Percentiles rank a stretch among this genome's conserved stretches.
phyloP scores from a whole-genome alignment of 1,284 basidiomycete species.

The Boletellus sp. region DNA sequence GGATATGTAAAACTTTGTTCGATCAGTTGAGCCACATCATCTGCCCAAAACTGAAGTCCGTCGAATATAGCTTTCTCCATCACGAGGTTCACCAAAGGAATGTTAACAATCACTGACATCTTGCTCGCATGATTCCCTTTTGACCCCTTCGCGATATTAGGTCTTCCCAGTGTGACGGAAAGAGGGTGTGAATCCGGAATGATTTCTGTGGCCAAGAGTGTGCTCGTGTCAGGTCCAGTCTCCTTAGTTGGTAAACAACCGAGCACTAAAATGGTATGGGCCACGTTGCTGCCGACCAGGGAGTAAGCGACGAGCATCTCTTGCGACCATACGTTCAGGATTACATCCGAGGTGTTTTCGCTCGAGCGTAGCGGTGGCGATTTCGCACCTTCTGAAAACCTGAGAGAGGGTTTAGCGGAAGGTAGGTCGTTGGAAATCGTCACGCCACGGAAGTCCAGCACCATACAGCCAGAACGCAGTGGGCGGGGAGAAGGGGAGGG shows the following conservation, averaged over 20 bases:
- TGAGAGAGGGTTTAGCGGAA: conserved; percentile 29
- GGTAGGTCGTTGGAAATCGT: conserved; percentile 36
- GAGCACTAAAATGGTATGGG: conserved; percentile 25
- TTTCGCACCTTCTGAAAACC: conserved; percentile 38
- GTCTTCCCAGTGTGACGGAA: conserved; percentile 20
- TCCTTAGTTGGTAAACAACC: conserved; percentile 21
- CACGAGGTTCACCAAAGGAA: conserved; percentile 65
- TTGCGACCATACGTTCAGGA: conserved; percentile 32
- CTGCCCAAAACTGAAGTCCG: conserved; percentile 80
- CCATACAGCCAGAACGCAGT: conserved; percentile 61
- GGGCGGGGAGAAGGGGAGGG: conserved; percentile 41
- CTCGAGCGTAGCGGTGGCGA: neutral
- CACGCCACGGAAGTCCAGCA: conserved; percentile 64
- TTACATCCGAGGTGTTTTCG: conserved; percentile 7
- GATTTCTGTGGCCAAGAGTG: conserved; percentile 27
- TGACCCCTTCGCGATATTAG: conserved; percentile 5
- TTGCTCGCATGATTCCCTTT: conserved; percentile 15
- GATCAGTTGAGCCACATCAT: conserved; percentile 73
- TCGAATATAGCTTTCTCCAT: conserved; percentile 68
- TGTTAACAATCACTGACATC: conserved; percentile 44
- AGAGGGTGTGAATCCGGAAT: conserved; percentile 17
- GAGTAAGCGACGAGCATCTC: conserved; percentile 50
- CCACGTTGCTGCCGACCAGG: conserved; percentile 28
- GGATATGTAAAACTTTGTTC: conserved; percentile 38
- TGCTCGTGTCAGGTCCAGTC: conserved; percentile 11